Percentiles rank a stretch among this genome's conserved stretches.
phyloP scores from a whole-genome alignment of 352 stramenopile species.

The Globisporangium spiculum region DNA sequence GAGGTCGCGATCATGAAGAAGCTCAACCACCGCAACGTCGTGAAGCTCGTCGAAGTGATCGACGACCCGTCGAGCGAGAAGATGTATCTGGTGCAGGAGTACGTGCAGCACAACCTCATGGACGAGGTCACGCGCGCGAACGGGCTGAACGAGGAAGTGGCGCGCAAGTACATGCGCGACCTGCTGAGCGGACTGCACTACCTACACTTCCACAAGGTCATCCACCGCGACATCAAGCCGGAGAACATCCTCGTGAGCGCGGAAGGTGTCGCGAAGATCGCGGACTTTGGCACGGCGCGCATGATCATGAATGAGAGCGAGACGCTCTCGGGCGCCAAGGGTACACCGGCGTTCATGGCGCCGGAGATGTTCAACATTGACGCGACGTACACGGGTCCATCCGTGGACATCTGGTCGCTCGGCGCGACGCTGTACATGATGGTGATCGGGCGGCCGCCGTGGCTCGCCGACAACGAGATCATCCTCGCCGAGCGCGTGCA shows the following conservation, averaged over 20 bases:
- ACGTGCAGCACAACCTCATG: slow-evolving; percentile 91
- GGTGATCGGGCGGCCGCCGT: slow-evolving; percentile 88
- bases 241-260: slow-evolving; percentile 85
- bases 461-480: slow-evolving; percentile 90
- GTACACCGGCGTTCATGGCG: slow-evolving; percentile 89
- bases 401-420: slow-evolving; percentile 88
- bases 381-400: slow-evolving; percentile 79
- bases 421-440: slow-evolving; percentile 92
- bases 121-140: slow-evolving; percentile 79
- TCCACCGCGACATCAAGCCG: slow-evolving; percentile 92
- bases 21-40: slow-evolving; percentile 91
- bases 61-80: slow-evolving; percentile 93
- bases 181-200: slow-evolving; percentile 89
- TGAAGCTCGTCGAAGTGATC: slow-evolving; percentile 94
- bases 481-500: slow-evolving; percentile 82
- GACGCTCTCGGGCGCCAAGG: slow-evolving; percentile 80
- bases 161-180: slow-evolving; percentile 88
- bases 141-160: slow-evolving; percentile 60
- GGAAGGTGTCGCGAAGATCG: slow-evolving; percentile 86
- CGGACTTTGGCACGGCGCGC: slow-evolving; percentile 86
- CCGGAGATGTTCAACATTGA: slow-evolving; percentile 91
- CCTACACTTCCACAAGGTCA: slow-evolving; percentile 92
- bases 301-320: slow-evolving; percentile 91
- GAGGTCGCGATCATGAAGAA: slow-evolving; percentile 98
- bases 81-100: slow-evolving; percentile 95